phyloP scores from a whole-genome alignment of 768 basidiomycete genomes.

The Cystobasidium ongulense region DNA sequence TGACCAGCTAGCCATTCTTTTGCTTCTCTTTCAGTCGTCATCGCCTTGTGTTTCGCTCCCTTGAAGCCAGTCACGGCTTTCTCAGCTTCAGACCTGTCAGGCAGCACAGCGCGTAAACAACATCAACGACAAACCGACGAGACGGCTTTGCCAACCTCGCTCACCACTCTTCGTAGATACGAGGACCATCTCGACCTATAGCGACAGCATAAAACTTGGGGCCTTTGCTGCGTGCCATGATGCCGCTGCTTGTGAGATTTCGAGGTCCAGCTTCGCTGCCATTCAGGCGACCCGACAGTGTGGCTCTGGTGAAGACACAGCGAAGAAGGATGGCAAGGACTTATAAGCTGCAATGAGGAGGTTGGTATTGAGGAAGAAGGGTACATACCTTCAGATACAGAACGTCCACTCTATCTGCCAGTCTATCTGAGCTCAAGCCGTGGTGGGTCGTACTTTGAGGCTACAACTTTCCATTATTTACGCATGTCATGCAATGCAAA shows the following conservation, averaged over 20 bases:
- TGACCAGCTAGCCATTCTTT: background rate
- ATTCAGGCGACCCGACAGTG: background rate
- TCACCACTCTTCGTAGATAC: constrained; percentile 13
- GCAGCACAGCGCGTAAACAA: constrained; percentile 1
- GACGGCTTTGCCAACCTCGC: background rate
- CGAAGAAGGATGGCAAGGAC: background rate
- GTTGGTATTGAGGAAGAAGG: too few relatives aligned
- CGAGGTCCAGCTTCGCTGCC: background rate
- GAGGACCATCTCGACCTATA: background rate
- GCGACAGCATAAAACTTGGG: constrained; percentile 29
- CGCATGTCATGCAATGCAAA: too few relatives aligned
- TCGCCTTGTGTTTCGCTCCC: background rate
- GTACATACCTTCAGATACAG: too few relatives aligned
- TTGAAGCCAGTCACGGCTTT: background rate
- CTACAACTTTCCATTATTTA: too few relatives aligned
- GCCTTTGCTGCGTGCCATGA: constrained; percentile 2
- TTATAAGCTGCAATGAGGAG: too few relatives aligned
- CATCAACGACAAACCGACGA: background rate
- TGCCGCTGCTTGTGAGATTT: background rate
- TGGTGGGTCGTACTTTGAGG: too few relatives aligned
- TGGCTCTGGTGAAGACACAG: too few relatives aligned
- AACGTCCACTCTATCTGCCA: too few relatives aligned
- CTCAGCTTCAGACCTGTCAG: background rate
- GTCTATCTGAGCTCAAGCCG: too few relatives aligned
- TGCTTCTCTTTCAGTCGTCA: background rate